Evolutionary conservation across 768 basidiomycete genomes (phyloP), one percentile per base, ranked within the genome.

Genomic region (Panellus pusillus): DNA sequence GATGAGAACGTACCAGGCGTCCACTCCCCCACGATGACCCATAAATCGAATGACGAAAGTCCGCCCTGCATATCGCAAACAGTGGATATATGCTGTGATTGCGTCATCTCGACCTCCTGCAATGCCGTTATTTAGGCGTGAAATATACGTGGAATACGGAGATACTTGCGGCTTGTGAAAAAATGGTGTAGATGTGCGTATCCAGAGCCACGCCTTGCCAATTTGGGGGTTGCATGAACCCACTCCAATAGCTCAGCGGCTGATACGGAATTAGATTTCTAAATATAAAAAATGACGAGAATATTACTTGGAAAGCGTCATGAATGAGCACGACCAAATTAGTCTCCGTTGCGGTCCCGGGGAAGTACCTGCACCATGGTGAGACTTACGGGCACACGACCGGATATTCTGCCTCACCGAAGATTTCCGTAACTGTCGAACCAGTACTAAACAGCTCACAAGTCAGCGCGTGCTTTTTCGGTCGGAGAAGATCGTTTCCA

Each of bases 391-490:
- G 7, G 8, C 17, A n/a, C n/a, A n/a, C n/a, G 40, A 45, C 19
- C 18, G 43, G 27, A 47, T 5, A n/a, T 31, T 5, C 4, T 4
- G 17, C 12, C 64, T 52, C 54, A 87, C 86, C 89, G 79, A 63
- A 90, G 86, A 60, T 79, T 89, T 32, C 81, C 82, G 60, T 83
- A 91, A 51, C 88, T 89, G 65, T 90, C 87, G 15, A 69, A 69
- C 82, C 84, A 93, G 60, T 81, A 93, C 74, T 93, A 73, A 27
- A n/a, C n/a, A n/a, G n/a, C n/a, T n/a, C 40, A 44, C 17, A 54
- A 27, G 50, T 45, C 12, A 44, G 32, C 36, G 32, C 24, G 6
- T 24, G 37, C 32, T 24, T 42, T n/a, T 47, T 38, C n/a, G 12
- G 1, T 19, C 15, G 7, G 39, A 40, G 38, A 32, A 27, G 20